Evolutionary conservation across 2,329 filamentous ascomycete genomes (phyloP).

Genomic region (Colletotrichum incanum): DNA sequence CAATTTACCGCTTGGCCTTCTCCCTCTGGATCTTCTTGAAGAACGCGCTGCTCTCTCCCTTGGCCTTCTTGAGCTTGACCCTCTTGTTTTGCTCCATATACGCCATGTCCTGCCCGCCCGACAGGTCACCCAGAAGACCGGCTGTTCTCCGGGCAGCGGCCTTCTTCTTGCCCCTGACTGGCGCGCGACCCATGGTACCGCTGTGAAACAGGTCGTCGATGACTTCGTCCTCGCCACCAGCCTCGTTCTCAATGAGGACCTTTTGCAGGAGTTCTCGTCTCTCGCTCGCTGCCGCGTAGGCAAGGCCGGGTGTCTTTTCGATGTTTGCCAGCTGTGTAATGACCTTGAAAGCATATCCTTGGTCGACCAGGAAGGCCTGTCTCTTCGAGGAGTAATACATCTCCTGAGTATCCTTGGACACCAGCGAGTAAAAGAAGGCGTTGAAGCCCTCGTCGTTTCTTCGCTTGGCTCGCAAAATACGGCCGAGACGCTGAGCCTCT

Average conservation of each 20-base stretch:
- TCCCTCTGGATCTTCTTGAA: conserved; percentile 78
- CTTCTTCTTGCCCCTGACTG: conserved; percentile 62
- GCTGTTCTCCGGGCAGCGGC: conserved; percentile 83
- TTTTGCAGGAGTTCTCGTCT: conserved; percentile 90
- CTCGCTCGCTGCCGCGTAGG: conserved; percentile 84
- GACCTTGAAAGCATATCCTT: conserved; percentile 99
- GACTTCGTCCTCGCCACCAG: conserved; percentile 79
- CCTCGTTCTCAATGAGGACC: conserved; percentile 90
- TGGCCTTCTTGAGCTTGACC: conserved; percentile 74
- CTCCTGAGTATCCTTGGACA: conserved; percentile 97
- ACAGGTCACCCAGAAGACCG: conserved; percentile 87
- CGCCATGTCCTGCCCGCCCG: conserved; percentile 97
- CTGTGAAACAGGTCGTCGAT: conserved; percentile 72
- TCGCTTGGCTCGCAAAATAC: conserved; percentile 94
- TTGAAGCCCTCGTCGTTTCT: conserved; percentile 99
- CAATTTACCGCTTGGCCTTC: conserved; percentile 54
- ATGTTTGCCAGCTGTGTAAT: conserved; percentile 96
- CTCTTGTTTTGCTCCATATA: conserved; percentile 88
- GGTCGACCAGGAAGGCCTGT: conserved; percentile 96
- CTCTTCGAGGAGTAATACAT: conserved; percentile 98
- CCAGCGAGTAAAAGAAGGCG: conserved; percentile 97
- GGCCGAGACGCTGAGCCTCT: conserved; percentile 92
- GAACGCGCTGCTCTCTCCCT: conserved; percentile 74
- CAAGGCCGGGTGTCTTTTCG: conserved; percentile 84
- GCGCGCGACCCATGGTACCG: conserved; percentile 60